Base-by-base conservation (phyloP, 345 rosid genomes). In the Eucalyptus pumila region DNA sequence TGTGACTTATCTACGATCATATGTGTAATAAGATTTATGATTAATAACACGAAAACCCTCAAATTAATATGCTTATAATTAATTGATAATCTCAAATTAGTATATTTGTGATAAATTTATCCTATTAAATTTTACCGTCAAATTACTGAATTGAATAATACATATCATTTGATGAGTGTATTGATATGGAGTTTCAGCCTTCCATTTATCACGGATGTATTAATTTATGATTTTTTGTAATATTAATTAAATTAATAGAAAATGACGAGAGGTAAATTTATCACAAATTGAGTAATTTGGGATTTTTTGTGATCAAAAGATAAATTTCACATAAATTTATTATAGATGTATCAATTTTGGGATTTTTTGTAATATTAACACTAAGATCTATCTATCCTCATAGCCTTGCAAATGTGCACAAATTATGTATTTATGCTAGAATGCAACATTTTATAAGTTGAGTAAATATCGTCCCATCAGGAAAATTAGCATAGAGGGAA, bases 141-240 rank as follows among this genome's bases (percentile, higher is more conserved):
- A 51, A 51, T 51, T 6, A 0, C 7, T 2, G 0, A 51, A 16
- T 51, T 16, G 0, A 0, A 50, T 50, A 0, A 50, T 50, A 50
- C 0, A 15, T 50, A 1, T 50, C 7, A 6, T 0, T 50, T 50
- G 21, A 50, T 50, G 8, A 50, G 8, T 50, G 21, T 6, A 50
- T 0, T 0, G 3, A 1, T 50, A 1, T 50, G 3, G 1, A 52
- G 24, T 52, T 52, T 52, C 0, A 0, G 4, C 10, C 7, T 52
- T 52, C 2, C 5, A 19, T 52, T 52, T 19, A 19, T 52, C 2
- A 52, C 0, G 4, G 5, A 17, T 52, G 0, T 52, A 52, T 52
- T 1, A 52, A 52, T 19, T 19, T 52, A 2, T 52, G 1, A 16
- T 50, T 50, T 50, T 50, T 0, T 0, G 2, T 15, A 16, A 50